Evolutionary conservation across 164 flowering plant species (phyloP).

Genomic region (Aristolochia fimbriata): DNA sequence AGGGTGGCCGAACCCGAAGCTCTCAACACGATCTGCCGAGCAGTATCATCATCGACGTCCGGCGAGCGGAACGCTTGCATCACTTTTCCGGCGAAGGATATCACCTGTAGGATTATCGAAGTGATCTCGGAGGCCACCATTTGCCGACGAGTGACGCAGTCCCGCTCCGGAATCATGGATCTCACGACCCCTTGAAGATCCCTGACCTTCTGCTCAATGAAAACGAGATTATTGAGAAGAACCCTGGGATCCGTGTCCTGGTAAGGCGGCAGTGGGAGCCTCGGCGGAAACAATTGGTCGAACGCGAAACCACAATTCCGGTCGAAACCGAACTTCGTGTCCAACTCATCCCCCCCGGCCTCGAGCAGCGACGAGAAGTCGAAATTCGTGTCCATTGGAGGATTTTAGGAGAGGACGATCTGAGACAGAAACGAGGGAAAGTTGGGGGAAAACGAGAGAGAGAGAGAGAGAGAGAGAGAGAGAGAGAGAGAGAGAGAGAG

Average conservation of each 20-base stretch:
- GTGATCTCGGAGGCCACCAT: conserved; percentile 4
- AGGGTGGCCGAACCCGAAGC: conserved; percentile 6
- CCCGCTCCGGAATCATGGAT: conserved; percentile 2
- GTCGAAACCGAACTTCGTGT: too few relatives aligned
- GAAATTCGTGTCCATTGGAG: too few relatives aligned
- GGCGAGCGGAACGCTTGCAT: conserved; percentile 33
- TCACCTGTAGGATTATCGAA: conserved; percentile 5
- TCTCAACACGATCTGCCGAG: conserved; percentile 27
- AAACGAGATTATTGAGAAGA: conserved; percentile 6
- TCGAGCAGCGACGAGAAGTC: too few relatives aligned
- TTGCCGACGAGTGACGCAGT: background rate
- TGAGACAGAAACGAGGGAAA: too few relatives aligned
- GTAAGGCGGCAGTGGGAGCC: too few relatives aligned
- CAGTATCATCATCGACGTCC: conserved; percentile 14
- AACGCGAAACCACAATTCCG: too few relatives aligned
- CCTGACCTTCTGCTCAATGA: conserved; percentile 9
- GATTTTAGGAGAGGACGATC: too few relatives aligned
- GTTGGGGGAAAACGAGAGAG: too few relatives aligned
- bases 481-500: too few relatives aligned
- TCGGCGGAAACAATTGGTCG: too few relatives aligned
- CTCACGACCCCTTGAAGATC: conserved; percentile 7
- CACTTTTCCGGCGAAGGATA: conserved; percentile 5
- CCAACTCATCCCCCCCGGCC: too few relatives aligned
- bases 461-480: too few relatives aligned
- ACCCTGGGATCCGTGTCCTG: conserved; percentile 1